phyloP scores from a whole-genome alignment of 768 basidiomycete species.

The Macrolepiota dolichaula region DNA sequence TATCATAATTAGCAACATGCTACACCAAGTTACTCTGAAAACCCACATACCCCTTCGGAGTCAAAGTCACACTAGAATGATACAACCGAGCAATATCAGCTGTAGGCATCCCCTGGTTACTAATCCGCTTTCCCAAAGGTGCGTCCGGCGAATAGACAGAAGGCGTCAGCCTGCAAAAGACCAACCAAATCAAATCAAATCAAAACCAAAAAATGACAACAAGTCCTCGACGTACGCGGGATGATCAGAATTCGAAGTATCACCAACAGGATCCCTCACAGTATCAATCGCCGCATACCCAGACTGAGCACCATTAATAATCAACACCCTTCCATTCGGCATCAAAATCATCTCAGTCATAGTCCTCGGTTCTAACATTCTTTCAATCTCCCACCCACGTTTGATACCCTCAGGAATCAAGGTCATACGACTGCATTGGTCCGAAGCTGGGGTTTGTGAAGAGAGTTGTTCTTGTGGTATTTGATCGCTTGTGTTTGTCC shows the following conservation, averaged over 20 bases:
- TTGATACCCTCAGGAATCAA: slow-evolving; percentile 38
- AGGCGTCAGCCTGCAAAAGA: slow-evolving; percentile 28
- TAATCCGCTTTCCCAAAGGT: slow-evolving; percentile 40
- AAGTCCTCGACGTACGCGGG: slow-evolving; percentile 22
- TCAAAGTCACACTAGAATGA: slow-evolving; percentile 57
- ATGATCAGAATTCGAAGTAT: slow-evolving; percentile 27
- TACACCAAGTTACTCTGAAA: too few species aligned
- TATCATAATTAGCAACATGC: too few species aligned
- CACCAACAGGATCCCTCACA: slow-evolving; percentile 25
- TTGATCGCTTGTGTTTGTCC: slow-evolving; percentile 30
- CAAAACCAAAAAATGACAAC: too few species aligned
- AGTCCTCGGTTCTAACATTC: slow-evolving; percentile 36
- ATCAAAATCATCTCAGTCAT: slow-evolving; percentile 38
- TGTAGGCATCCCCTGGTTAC: slow-evolving; percentile 41
- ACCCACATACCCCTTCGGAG: slow-evolving; percentile 46
- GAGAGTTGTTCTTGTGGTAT: slow-evolving; percentile 26
- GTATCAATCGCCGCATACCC: slow-evolving; percentile 38
- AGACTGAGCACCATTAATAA: slow-evolving; percentile 40
- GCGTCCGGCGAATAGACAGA: slow-evolving; percentile 45
- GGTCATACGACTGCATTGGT: slow-evolving; percentile 39
- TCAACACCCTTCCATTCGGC: slow-evolving; percentile 40
- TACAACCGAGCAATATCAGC: slow-evolving; percentile 52
- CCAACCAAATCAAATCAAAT: not conserved
- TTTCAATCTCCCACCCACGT: slow-evolving; percentile 42
- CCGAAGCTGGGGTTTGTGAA: slow-evolving; percentile 38